phyloP scores from a whole-genome alignment of 768 basidiomycete genomes.

The Thelephora ganbajun region DNA sequence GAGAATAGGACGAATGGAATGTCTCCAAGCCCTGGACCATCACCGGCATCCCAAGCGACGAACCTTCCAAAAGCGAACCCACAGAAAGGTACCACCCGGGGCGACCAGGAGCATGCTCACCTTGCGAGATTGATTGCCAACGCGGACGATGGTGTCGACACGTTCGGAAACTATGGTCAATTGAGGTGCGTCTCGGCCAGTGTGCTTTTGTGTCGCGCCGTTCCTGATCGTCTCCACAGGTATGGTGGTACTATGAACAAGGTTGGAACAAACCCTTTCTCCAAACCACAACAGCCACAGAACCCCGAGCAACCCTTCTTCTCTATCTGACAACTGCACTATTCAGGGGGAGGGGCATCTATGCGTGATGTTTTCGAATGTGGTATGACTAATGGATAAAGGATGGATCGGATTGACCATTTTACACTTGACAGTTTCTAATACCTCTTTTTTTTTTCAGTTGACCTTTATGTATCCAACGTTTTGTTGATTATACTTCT shows the following conservation, averaged over 20 bases:
- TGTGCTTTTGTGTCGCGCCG: conserved; percentile 3
- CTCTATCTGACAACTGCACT: conserved; percentile 11
- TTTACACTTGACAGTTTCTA: too few species aligned
- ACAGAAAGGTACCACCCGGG: conserved; percentile 21
- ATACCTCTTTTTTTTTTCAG: too few species aligned
- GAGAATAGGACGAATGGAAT: conserved; percentile 23
- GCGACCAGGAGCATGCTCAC: conserved; percentile 59
- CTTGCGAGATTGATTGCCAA: conserved; percentile 79
- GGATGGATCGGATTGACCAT: too few species aligned
- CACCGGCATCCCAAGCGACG: conserved; percentile 24
- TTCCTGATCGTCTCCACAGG: conserved; percentile 15
- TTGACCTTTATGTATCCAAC: too few species aligned
- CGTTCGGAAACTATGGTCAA: conserved; percentile 82
- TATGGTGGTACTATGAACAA: conserved; percentile 25
- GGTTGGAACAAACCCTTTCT: conserved; percentile 49
- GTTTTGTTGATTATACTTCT: too few species aligned
- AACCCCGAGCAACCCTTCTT: conserved; percentile 21
- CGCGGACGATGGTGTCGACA: conserved; percentile 78
- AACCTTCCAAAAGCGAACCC: conserved; percentile 14
- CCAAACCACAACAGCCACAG: conserved; percentile 39
- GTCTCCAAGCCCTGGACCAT: conserved; percentile 27
- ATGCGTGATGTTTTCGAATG: too few species aligned
- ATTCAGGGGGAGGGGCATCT: not conserved
- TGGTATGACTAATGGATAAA: too few species aligned
- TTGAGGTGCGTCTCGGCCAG: conserved; percentile 36